Base-by-base conservation (phyloP, 345 rosid species). In the Raphanus raphanistrum region DNA sequence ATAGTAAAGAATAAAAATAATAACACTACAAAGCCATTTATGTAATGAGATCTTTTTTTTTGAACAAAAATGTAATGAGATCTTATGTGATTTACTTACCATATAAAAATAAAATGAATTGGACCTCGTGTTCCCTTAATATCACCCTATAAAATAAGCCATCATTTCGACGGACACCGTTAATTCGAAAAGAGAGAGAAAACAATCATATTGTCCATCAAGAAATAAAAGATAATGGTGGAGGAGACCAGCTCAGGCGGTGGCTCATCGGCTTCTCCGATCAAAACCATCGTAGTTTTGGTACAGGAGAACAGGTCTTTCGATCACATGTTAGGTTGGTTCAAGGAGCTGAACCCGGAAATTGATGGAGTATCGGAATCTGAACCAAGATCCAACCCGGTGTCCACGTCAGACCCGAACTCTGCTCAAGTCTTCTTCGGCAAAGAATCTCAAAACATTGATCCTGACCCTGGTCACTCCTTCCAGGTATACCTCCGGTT, bases 311-410 rank as follows among this genome's bases (percentile, higher is more conserved):
- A 94, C 75, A 85, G 98, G 38, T 94, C 97, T 0, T 94, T 94
- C 21, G 98, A 94, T 63, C 97, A 94, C 84, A 92, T 92, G 92
- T 76, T 94, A 0, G 98, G 97, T 0, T 94, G 98, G 98, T 87
- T 94, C 84, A 90, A 88, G 28, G 64, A 85, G 5, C 68, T 87
- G 5, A 86, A 88, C 82, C 88, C 85, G 0, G 82, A 88, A 74
- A 86, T 90, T 73, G 70, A 90, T 43, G 96, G 96, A 8, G 90
- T 88, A 0, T 79, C 88, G 0, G 96, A 90, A 8, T 79, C 92
- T 4, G 96, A 90, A 79, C 90, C 90, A 9, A 90, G 87, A 81
- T 90, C 90, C 68, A 90, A 88, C 72, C 91, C 88, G 8, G 13
- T 88, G 8, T 88, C 96, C 3, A 86, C 90, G 13, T 80, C 92